Evolutionary conservation across 2,329 filamentous ascomycete species (phyloP), one percentile per base, ranked within the genome.

Genomic region (Fusarium sp.): DNA sequence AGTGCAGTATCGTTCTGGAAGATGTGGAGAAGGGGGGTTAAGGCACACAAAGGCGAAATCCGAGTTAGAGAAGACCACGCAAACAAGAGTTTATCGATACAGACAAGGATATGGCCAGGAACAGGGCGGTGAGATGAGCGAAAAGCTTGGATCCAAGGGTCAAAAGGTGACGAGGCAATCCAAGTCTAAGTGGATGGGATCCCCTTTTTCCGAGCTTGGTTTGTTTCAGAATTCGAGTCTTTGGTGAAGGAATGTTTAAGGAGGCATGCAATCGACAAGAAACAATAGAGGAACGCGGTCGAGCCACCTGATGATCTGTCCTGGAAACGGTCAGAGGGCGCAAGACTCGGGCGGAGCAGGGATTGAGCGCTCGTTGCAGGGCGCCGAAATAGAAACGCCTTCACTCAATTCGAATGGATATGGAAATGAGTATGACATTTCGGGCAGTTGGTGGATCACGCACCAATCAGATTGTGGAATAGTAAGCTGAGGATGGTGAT

Each of bases 1-100:
- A 68, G 63, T 68, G 63, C 20, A 70, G 76, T 78, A 77, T 77
- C 73, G 75, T 81, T 81, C 79, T 80, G 70, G 79, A 81, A 80
- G 78, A 72, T 80, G 78, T 81, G 79, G 79, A 78, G 77, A 74
- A 75, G 73, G 75, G 72, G 68, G 67, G 69, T 42, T 35, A 14
- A 33, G 48, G 74, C 75, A 76, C 73, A 63, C 66, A 70, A 70
- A 74, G 76, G 70, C 70, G 73, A 74, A 76, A 77, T 75, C 71
- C 75, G 75, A 75, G 56, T 70, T 55, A 58, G 60, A 63, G 66
- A 69, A 63, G 66, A 62, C 57, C 55, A 55, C 38, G 62, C 58
- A 63, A 38, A 28, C 62, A 58, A 60, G 48, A 73, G 56, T 62
- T 48, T 51, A 51, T 74, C 48, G 44, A 68, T 52, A 68, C 65